Conservation (phyloP, 2,329 filamentous ascomycete genomes). For the Metarhizium album region DNA sequence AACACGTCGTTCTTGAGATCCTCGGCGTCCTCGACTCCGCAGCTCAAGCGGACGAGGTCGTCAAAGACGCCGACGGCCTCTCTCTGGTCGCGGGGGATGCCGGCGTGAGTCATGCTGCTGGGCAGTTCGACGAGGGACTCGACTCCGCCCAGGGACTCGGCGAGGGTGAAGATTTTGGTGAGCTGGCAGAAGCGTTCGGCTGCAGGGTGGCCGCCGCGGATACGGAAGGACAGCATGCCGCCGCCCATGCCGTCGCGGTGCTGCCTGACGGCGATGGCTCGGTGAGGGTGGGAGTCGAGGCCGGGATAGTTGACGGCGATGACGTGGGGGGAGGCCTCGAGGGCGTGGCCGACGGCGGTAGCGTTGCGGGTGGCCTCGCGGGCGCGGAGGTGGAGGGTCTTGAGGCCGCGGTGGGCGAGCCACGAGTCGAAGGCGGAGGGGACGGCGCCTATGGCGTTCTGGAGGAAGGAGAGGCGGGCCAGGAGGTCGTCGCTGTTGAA, state of each 20-base stretch:
- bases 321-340: conserved; percentile 73
- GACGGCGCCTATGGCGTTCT: conserved; percentile 94
- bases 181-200: conserved; percentile 87
- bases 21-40: conserved; percentile 81
- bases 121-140: conserved; percentile 89
- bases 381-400: conserved; percentile 89
- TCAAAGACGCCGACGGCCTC: conserved; percentile 92
- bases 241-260: conserved; percentile 91
- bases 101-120: conserved; percentile 92
- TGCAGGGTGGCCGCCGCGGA: conserved; percentile 73
- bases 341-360: conserved; percentile 59
- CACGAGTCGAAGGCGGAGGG: conserved; percentile 94
- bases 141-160: conserved; percentile 84
- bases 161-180: conserved; percentile 84
- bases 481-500: conserved; percentile 80
- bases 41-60: conserved; percentile 86
- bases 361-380: conserved; percentile 79
- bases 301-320: conserved; percentile 93
- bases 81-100: conserved; percentile 80
- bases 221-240: conserved; percentile 95
- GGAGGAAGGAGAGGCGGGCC: conserved; percentile 73
- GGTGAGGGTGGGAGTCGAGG: conserved; percentile 75
- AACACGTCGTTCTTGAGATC: conserved; percentile 76
- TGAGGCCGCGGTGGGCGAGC: conserved; percentile 93
- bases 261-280: conserved; percentile 75